Conservation (phyloP, 2,329 filamentous ascomycete species). For the Phialemoniopsis sp. region DNA sequence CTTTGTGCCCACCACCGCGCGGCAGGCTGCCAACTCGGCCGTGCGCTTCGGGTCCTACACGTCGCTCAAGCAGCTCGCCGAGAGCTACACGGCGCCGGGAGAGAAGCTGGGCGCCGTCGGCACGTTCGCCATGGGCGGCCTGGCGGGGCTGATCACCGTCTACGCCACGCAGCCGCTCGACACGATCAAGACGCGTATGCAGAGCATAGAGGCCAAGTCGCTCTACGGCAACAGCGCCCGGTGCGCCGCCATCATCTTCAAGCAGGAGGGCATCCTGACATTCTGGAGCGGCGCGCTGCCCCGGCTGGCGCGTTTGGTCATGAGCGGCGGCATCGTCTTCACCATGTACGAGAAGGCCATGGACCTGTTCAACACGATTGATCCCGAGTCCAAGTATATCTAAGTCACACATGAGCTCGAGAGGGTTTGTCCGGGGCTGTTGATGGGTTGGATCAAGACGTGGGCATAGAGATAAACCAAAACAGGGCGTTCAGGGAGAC, state of each 20-base stretch:
- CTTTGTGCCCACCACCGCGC: constrained; percentile 88
- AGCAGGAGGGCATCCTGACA: constrained; percentile 82
- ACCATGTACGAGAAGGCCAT: constrained; percentile 99
- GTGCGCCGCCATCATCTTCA: constrained; percentile 79
- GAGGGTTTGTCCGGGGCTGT: constrained; percentile 6
- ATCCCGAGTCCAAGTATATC: constrained; percentile 82
- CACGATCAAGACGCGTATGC: constrained; percentile 97
- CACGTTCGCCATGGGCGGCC: constrained; percentile 86
- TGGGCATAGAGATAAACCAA: too few relatives aligned
- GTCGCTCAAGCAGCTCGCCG: constrained; percentile 82
- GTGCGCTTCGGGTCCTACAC: constrained; percentile 90
- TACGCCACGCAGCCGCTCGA: constrained; percentile 74
- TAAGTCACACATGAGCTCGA: constrained; percentile 37
- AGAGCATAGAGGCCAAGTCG: constrained; percentile 80
- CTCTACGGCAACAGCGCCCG: constrained; percentile 84
- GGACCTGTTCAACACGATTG: constrained; percentile 73
- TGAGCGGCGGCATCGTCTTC: constrained; percentile 96
- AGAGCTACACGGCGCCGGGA: constrained; percentile 87
- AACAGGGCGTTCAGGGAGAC: too few relatives aligned
- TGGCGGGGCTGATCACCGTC: constrained; percentile 89
- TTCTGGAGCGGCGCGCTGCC: constrained; percentile 95
- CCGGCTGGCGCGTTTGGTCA: constrained; percentile 73
- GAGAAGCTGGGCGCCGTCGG: constrained; percentile 87
- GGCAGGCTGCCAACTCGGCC: constrained; percentile 92
- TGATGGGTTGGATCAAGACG: constrained; percentile 1